Evolutionary conservation across 2,329 filamentous ascomycete genomes (phyloP).

Genomic region (Penicillium sp.): DNA sequence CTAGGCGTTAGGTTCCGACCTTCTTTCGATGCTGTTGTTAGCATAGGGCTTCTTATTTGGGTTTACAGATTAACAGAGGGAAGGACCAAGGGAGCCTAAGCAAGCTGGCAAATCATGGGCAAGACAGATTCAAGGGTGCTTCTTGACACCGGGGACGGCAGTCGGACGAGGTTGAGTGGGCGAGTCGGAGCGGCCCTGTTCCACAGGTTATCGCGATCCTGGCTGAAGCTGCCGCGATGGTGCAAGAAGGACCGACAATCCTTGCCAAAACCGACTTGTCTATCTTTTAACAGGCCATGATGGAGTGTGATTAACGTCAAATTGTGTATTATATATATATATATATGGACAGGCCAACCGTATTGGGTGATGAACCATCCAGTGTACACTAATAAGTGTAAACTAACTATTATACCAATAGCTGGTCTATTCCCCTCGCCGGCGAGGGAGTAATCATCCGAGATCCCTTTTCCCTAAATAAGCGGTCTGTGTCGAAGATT

Average conservation of each 20-base stretch:
- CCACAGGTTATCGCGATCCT: no score
- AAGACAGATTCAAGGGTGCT: no score
- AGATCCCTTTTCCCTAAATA: background rate
- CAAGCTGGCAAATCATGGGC: no score
- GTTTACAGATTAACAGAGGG: no score
- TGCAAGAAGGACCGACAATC: background rate
- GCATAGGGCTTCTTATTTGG: no score
- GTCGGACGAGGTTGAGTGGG: no score
- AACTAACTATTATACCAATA: background rate
- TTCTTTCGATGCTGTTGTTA: no score
- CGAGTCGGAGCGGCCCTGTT: no score
- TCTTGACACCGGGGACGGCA: no score
- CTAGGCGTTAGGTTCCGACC: no score
- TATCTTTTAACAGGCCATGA: background rate
- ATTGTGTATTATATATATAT: background rate
- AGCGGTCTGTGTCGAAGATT: background rate
- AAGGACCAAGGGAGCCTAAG: no score
- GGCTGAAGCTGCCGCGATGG: no score
- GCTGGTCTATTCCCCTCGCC: background rate
- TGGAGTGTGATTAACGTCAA: background rate
- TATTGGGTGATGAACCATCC: constrained; percentile 6
- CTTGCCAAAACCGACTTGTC: background rate
- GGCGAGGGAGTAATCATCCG: background rate
- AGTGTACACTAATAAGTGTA: background rate
- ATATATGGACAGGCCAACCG: background rate